These are phyloP conservation scores for Arctostaphylos glauca DNA, from an alignment of 148 eudicot genomes.

Conservation along the genomic window DNA sequence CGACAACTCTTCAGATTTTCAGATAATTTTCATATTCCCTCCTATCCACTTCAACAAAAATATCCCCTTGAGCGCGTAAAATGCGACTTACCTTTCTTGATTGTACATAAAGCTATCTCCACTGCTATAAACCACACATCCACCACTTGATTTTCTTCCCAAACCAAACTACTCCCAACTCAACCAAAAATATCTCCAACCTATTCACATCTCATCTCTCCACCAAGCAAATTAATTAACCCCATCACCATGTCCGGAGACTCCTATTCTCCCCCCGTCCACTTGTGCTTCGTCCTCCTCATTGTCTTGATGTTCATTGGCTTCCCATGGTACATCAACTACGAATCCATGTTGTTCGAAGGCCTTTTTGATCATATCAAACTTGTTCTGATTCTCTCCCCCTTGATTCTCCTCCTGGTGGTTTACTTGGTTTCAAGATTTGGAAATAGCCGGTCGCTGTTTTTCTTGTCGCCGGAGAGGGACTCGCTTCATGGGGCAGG, in stretches of 20 bases:
- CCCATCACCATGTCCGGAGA: slow-evolving; percentile 1
- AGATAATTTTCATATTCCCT: no score
- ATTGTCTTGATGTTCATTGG: slow-evolving; percentile 47
- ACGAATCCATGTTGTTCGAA: slow-evolving; percentile 38
- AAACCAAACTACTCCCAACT: not conserved
- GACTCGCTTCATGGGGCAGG: slow-evolving; percentile 48
- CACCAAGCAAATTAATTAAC: not conserved
- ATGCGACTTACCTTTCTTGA: no score
- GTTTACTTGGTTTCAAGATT: slow-evolving; percentile 41
- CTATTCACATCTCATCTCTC: not conserved
- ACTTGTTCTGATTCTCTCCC: slow-evolving; percentile 45
- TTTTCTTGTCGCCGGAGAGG: slow-evolving; percentile 39
- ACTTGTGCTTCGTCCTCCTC: slow-evolving; percentile 52
- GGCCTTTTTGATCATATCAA: slow-evolving; percentile 47
- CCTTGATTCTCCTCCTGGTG: slow-evolving; percentile 42
- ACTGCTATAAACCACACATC: not conserved
- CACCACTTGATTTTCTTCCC: not conserved
- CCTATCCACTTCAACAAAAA: no score
- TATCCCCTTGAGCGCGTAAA: no score
- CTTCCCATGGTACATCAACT: slow-evolving; percentile 56
- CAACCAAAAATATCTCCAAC: not conserved
- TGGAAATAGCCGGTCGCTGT: slow-evolving; percentile 17
- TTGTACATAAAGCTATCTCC: not conserved
- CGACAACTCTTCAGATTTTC: no score
- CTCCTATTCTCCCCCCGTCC: slow-evolving; percentile 27